Evolutionary conservation across 129 eudicot genomes (phyloP), one percentile per base, ranked within the genome.

Genomic region (Centella asiatica): DNA sequence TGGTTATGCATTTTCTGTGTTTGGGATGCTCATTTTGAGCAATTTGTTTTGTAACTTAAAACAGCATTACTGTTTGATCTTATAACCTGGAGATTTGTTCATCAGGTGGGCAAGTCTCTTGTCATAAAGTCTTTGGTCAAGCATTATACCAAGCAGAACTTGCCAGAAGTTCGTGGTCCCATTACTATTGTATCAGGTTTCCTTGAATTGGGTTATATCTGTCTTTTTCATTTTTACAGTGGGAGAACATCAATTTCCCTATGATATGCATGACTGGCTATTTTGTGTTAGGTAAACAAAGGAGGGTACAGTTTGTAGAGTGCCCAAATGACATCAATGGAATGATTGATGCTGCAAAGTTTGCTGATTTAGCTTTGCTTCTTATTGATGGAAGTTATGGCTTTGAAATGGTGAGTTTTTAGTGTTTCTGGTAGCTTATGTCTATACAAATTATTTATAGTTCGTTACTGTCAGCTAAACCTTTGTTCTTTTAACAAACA

Each of bases 371-470:
- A 33, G 97, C 95, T 6, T 56, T 90, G 72, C 81, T 90, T 58
- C 94, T 90, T 27, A 77, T 86, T 63, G 97, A 90, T 69, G 97
- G 97, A 66, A 89, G 97, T 72, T 92, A 87, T 76, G 98, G 98
- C 20, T 92, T 92, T 76, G 98, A 92, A 87, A 92, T 92, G 98
- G 98, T 87, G 64, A 60, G 83, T 50, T 57, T 18, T 49, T 60
- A 28, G 48, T 56, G 42, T 51, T 58, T 57, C 2, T 59, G 48
- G 5, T 14, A 34, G 54, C 36, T 46, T 24, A 1, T 45, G 22
- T 17, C 47, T 42, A 6, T 37, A 37, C 2, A 37, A 7, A 2
- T 7, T 37, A 37, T 37, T 37, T 37, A 37, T 37, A 7, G 12
- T 37, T 37, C 14, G 12, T 7, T 7, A 0, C 42, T 37, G 12